Conservation (phyloP, 2,329 filamentous ascomycete species). For the Biscogniauxia marginata region DNA sequence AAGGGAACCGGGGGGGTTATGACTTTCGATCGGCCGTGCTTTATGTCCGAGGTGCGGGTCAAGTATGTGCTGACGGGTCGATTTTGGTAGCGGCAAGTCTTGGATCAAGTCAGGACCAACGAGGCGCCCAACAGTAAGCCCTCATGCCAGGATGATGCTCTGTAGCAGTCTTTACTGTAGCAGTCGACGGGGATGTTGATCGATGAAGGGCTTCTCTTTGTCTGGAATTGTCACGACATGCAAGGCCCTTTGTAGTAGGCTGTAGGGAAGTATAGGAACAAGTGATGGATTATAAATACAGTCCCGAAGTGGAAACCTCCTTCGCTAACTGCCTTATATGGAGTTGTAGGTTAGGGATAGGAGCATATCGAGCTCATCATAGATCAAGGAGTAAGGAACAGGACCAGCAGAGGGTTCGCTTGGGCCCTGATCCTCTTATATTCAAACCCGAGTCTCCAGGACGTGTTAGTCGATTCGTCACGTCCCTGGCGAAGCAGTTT, state of each 20-base stretch:
- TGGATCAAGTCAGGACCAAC: slow-evolving; percentile 20
- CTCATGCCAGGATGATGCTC: slow-evolving; percentile 19
- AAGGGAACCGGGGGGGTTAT: slow-evolving; percentile 19
- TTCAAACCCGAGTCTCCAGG: neutral
- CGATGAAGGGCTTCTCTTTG: neutral
- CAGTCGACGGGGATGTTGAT: slow-evolving; percentile 1
- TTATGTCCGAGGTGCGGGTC: slow-evolving; percentile 32
- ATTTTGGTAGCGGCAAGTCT: slow-evolving; percentile 27
- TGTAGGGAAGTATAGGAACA: neutral
- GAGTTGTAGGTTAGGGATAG: neutral
- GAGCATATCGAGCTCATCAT: neutral
- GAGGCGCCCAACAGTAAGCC: slow-evolving; percentile 22
- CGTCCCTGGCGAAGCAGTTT: neutral
- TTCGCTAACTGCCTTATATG: neutral
- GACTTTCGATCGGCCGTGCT: slow-evolving; percentile 30
- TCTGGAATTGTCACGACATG: neutral
- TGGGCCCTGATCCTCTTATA: neutral
- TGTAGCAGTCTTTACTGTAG: slow-evolving; percentile 2
- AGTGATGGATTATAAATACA: neutral
- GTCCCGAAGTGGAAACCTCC: neutral
- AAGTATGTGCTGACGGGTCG: slow-evolving; percentile 27
- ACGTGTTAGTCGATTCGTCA: neutral
- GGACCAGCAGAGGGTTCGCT: neutral
- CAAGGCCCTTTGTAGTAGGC: neutral
- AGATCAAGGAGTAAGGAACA: neutral